Conservation (phyloP, 1,284 basidiomycete genomes). For the Acaromyces ingoldii region DNA sequence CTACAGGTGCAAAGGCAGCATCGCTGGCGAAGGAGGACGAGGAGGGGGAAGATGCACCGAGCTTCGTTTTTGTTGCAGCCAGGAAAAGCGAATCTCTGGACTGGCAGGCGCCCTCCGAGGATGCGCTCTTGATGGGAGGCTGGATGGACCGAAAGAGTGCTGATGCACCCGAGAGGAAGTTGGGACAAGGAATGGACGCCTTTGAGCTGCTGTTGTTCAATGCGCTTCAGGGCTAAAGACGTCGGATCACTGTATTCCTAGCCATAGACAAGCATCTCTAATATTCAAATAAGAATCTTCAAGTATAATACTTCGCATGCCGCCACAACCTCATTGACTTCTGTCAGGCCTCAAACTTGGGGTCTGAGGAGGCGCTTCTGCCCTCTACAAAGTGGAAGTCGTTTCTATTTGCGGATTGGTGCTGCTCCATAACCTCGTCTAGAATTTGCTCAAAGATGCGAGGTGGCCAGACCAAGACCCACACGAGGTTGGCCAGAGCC, state of each 20-base stretch:
- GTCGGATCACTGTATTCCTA: neutral
- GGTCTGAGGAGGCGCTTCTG: no score
- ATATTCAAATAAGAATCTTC: no score
- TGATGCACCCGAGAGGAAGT: neutral
- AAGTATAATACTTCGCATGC: no score
- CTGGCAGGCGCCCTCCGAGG: conserved; percentile 21
- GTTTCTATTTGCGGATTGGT: no score
- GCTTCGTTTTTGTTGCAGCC: conserved; percentile 36
- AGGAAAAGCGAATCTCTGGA: conserved; percentile 22
- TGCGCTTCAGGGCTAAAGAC: neutral
- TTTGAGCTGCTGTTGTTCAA: neutral
- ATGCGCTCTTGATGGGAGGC: conserved; percentile 33
- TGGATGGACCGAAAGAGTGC: conserved; percentile 3
- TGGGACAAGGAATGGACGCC: neutral
- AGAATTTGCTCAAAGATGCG: no score
- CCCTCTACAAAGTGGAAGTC: no score
- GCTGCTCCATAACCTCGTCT: no score
- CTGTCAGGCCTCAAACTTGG: no score
- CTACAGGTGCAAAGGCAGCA: neutral
- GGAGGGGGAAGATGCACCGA: conserved; percentile 25
- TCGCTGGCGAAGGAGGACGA: neutral
- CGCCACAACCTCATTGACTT: no score
- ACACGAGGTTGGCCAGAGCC: no score
- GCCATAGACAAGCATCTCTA: no score
- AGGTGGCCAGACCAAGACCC: no score